Conservation (phyloP, 1,139 yeast species). For the Diutina siamensis region DNA sequence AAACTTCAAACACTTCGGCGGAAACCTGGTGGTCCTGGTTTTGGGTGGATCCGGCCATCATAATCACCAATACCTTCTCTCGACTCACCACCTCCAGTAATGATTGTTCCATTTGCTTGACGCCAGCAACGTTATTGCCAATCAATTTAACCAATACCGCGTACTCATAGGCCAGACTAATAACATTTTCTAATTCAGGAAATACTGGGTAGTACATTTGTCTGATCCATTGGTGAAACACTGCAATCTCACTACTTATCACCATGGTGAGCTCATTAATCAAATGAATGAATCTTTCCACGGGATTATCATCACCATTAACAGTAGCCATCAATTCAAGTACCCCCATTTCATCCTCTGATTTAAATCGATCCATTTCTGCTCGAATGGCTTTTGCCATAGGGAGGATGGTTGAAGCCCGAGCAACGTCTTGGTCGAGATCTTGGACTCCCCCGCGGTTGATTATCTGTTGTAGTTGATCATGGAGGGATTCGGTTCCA, state of each 20-base stretch:
- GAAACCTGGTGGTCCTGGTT: background rate
- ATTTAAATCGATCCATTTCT: too few species aligned
- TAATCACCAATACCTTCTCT: constrained; percentile 60
- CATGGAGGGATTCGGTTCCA: background rate
- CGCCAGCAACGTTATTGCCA: constrained; percentile 35
- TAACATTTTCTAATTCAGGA: constrained; percentile 58
- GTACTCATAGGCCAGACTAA: constrained; percentile 56
- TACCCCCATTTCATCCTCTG: background rate
- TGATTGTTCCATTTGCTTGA: constrained; percentile 21
- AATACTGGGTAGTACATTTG: constrained; percentile 49
- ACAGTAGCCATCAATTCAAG: background rate
- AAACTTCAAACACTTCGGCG: constrained; percentile 11
- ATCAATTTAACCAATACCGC: constrained; percentile 41
- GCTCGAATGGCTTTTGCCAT: too few species aligned
- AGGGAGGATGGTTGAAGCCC: background rate
- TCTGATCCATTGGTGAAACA: constrained; percentile 40
- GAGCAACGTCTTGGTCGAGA: background rate
- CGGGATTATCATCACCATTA: background rate
- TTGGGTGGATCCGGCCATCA: constrained; percentile 46
- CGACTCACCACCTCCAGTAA: constrained; percentile 35
- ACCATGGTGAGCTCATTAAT: constrained; percentile 47
- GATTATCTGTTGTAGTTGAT: background rate
- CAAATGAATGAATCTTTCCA: background rate
- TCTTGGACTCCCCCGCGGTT: background rate
- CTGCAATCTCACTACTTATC: constrained; percentile 43